phyloP scores from a whole-genome alignment of 106 monocot species.

The Platanthera zijinensis region DNA sequence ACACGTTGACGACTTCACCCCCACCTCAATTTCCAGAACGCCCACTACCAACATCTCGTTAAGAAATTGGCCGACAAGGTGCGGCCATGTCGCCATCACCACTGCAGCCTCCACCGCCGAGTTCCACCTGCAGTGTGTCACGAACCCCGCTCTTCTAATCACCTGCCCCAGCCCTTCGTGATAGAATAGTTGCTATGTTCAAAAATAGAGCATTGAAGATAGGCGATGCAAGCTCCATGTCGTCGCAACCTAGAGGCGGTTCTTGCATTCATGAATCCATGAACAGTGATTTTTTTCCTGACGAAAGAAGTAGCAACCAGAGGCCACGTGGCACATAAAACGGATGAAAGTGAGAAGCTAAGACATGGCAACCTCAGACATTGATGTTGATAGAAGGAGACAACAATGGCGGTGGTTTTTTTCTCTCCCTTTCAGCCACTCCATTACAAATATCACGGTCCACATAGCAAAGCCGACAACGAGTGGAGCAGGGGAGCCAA shows the following conservation, averaged over 20 bases:
- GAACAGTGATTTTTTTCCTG: background rate
- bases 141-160: background rate
- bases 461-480: too few relatives aligned
- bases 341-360: too few relatives aligned
- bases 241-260: constrained; percentile 4
- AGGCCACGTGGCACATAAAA: too few relatives aligned
- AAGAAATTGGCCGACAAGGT: constrained; percentile 1
- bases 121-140: too few relatives aligned
- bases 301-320: too few relatives aligned
- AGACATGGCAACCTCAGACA: background rate
- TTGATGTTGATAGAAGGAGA: background rate
- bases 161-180: background rate
- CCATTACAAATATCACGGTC: background rate
- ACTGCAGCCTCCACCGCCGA: too few relatives aligned
- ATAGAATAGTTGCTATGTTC: too few relatives aligned
- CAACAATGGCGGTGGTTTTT: background rate
- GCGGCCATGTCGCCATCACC: constrained; percentile 3
- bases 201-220: too few relatives aligned
- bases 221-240: background rate
- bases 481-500: too few relatives aligned
- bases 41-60: constrained; percentile 19
- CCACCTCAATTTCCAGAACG: constrained; percentile 14
- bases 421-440: constrained; percentile 7
- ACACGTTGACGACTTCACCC: background rate
- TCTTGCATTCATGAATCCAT: background rate